Percentiles rank a stretch among this genome's conserved stretches.
phyloP scores from a whole-genome alignment of 176 grass and related monocot genomes.

The Zea luxurians region DNA sequence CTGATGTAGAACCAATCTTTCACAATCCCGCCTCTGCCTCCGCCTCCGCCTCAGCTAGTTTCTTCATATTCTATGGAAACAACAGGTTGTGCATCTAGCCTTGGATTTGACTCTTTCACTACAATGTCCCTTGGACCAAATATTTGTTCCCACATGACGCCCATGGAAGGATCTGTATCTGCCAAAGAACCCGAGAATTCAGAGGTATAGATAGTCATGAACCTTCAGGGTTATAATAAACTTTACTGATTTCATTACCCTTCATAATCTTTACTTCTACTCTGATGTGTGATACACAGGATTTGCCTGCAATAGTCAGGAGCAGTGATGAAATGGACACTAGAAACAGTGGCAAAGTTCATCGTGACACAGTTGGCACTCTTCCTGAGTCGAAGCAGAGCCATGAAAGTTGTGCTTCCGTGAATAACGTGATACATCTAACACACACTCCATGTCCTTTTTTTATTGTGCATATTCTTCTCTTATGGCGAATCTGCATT shows the following conservation, averaged over 20 bases:
- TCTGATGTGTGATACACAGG: conserved; percentile 39
- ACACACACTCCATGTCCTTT: neutral
- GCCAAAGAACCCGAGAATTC: conserved; percentile 41
- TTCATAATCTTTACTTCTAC: conserved; percentile 28
- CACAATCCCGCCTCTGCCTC: neutral
- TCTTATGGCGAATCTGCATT: neutral
- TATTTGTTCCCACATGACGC: conserved; percentile 44
- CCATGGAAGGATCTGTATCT: conserved; percentile 39
- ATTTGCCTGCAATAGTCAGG: conserved; percentile 42
- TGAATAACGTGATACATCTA: conserved; percentile 34
- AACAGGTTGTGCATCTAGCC: conserved; percentile 43
- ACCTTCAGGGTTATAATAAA: conserved; percentile 21
- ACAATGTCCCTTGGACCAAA: conserved; percentile 46
- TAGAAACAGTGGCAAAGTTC: conserved; percentile 28
- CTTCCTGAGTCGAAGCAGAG: conserved; percentile 43
- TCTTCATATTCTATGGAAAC: conserved; percentile 15
- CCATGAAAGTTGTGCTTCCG: conserved; percentile 37
- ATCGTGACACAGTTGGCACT: conserved; percentile 28
- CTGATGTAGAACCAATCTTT: neutral
- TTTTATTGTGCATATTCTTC: conserved; percentile 5
- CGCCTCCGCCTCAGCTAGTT: neutral
- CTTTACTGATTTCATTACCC: conserved; percentile 24
- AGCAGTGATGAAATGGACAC: conserved; percentile 42
- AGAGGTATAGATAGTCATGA: conserved; percentile 43
- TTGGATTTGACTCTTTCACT: conserved; percentile 49